Evolutionary conservation across 305 asterid species (phyloP), one percentile per base, ranked within the genome.

Genomic region (Ajuga reptans): DNA sequence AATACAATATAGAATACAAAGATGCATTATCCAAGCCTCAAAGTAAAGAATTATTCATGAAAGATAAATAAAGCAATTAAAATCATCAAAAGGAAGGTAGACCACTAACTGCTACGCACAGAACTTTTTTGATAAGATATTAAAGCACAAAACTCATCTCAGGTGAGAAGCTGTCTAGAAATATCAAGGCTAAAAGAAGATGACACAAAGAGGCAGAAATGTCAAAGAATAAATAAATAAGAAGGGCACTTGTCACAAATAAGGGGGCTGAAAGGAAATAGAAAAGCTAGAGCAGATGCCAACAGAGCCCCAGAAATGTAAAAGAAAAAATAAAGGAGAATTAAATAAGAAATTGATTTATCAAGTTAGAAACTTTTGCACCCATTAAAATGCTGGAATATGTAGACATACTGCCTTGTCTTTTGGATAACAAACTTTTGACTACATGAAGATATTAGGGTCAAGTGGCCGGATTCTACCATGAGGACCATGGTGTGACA

Each of bases 21-120:
- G 68, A 47, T 33, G 68, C 76, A 61, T 41, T 63, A n/a, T 68
- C 41, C 57, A 64, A 52, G n/a, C 42, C 70, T 31, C 53, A 34
- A 42, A 54, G 53, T 15, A 50, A 66, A 42, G 15, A 50, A 45
- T 6, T 27, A 39, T 53, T 21, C 43, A 52, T 12, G 41, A 50
- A 24, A 71, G 45, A 10, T 47, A 63, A 21, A 56, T 43, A 33
- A 58, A 52, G 49, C 36, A 15, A 36, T 29, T 50, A 17, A 43
- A 43, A 64, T 63, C 66, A 69, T 17, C 36, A 55, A 69, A 72
- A 49, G 21, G 50, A 54, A 66, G 68, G 49, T 45, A 53, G 6
- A 63, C 9, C 50, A 9, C 34, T 42, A 4, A 68, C 6, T n/a
- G 27, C 2, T 1, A 21, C 2, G 2, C 27, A 21, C 27, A 21